Evolutionary conservation across 208 protist genomes (phyloP).

Genomic region (Angomonas deanei): DNA sequence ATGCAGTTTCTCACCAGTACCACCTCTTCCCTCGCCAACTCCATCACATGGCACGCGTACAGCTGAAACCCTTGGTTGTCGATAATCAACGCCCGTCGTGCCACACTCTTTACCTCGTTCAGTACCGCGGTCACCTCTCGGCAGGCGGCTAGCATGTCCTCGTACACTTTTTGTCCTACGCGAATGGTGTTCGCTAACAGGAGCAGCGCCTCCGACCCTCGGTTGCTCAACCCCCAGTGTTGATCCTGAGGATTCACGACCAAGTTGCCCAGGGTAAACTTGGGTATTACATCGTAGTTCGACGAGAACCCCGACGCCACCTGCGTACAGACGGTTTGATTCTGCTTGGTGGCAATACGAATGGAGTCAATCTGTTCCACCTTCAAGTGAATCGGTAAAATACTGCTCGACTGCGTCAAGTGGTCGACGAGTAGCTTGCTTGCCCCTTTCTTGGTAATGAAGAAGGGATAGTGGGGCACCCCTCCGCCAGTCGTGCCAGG

Average conservation of each 20-base stretch:
- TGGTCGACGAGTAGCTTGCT: slow-evolving; percentile 15
- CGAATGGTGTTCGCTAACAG: slow-evolving; percentile 32
- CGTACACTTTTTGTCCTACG: slow-evolving; percentile 15
- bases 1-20: slow-evolving; percentile 22
- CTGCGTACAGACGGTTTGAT: slow-evolving; percentile 27
- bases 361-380: slow-evolving; percentile 12
- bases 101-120: slow-evolving; percentile 35
- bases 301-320: slow-evolving; percentile 23
- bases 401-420: slow-evolving; percentile 10
- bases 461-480: slow-evolving; percentile 16
- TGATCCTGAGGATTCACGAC: slow-evolving; percentile 8
- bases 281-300: slow-evolving; percentile 20
- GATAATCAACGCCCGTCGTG: slow-evolving; percentile 19
- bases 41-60: slow-evolving; percentile 23
- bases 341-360: slow-evolving; percentile 15
- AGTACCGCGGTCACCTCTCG: slow-evolving; percentile 16
- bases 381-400: slow-evolving; percentile 17
- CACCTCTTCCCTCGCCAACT: slow-evolving; percentile 14
- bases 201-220: slow-evolving; percentile 21
- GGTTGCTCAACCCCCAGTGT: slow-evolving; percentile 18
- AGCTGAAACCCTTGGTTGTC: slow-evolving; percentile 42
- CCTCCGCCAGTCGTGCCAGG: not conserved
- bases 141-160: slow-evolving; percentile 16
- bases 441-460: slow-evolving; percentile 16
- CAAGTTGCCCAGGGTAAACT: slow-evolving; percentile 11